A percentile compares a stretch with the other conserved stretches of the same genome.
Conservation (phyloP, 768 basidiomycete genomes). For the Lactarius hatsudake region DNA sequence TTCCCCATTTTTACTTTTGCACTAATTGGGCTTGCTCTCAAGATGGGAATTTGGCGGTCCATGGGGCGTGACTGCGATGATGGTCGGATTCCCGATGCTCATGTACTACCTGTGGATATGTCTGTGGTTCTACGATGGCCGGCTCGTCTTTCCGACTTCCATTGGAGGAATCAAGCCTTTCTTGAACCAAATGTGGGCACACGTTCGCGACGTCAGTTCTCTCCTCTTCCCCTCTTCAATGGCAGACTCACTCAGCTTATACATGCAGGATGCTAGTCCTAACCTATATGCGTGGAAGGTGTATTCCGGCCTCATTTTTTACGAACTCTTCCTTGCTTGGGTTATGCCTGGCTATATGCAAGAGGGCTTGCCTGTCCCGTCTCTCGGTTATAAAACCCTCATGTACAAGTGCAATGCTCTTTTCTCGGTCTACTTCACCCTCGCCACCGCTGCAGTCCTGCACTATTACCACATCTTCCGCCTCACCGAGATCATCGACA, state of each 20-base stretch:
- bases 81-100: slow-evolving; percentile 87
- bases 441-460: slow-evolving; percentile 68
- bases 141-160: slow-evolving; percentile 66
- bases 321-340: slow-evolving; percentile 88
- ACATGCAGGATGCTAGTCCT: slow-evolving; percentile 80
- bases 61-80: slow-evolving; percentile 86
- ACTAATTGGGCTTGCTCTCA: slow-evolving; percentile 12
- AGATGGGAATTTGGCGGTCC: slow-evolving; percentile 98
- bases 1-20: neutral
- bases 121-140: slow-evolving; percentile 92
- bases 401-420: slow-evolving; percentile 98
- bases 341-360: slow-evolving; percentile 90
- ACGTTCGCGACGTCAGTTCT: slow-evolving; percentile 66
- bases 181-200: slow-evolving; percentile 78
- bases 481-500: slow-evolving; percentile 91
- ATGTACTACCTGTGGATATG: slow-evolving; percentile 99
- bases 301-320: slow-evolving; percentile 83
- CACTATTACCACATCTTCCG: slow-evolving; percentile 84
- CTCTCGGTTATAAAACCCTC: slow-evolving; percentile 86
- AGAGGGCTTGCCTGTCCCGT: slow-evolving; percentile 95
- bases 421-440: slow-evolving; percentile 76
- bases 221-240: neutral
- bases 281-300: slow-evolving; percentile 86
- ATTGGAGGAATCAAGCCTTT: slow-evolving; percentile 74
- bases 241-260: neutral